These are phyloP conservation scores for Metschnikowia continentalis DNA, from an alignment of 805 yeast genomes.

Conservation along the genomic window DNA sequence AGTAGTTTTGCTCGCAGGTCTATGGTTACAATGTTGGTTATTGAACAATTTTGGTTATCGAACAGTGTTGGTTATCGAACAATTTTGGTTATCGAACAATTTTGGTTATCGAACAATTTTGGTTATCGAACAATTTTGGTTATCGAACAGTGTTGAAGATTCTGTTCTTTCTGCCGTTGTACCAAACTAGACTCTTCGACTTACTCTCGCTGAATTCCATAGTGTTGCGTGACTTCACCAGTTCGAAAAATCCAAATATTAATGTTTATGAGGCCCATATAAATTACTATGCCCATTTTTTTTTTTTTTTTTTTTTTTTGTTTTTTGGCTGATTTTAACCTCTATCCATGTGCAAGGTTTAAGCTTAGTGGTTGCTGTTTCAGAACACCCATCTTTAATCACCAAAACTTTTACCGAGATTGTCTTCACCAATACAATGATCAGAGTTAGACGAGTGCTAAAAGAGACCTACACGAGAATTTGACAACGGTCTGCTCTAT, in stretches of 20 bases:
- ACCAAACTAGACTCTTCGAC: constrained; percentile 49
- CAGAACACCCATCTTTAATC: constrained; percentile 48
- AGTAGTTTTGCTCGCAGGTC: constrained; percentile 70
- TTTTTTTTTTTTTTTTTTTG: too few species aligned
- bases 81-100: too few species aligned
- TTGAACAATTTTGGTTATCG: too few species aligned
- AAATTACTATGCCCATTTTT: constrained; percentile 70
- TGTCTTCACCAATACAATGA: too few species aligned
- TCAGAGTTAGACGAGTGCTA: too few species aligned
- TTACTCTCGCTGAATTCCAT: constrained; percentile 30
- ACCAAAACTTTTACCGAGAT: too few species aligned
- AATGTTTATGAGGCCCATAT: constrained; percentile 69
- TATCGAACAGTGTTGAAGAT: constrained; percentile 65
- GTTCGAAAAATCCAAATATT: not conserved
- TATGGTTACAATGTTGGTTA: constrained; percentile 82
- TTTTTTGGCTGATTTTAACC: constrained; percentile 75
- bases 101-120: too few species aligned
- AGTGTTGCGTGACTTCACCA: constrained; percentile 8
- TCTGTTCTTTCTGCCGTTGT: constrained; percentile 58
- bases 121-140: too few species aligned
- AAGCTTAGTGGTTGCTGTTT: constrained; percentile 45
- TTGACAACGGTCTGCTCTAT: too few species aligned
- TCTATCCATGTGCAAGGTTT: constrained; percentile 83
- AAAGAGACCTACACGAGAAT: too few species aligned
- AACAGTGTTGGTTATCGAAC: too few species aligned